Percentiles rank a stretch among this genome's conserved stretches.
Conservation (phyloP, 2,329 filamentous ascomycete species). For the Pyrenophora tritici-repentis region DNA sequence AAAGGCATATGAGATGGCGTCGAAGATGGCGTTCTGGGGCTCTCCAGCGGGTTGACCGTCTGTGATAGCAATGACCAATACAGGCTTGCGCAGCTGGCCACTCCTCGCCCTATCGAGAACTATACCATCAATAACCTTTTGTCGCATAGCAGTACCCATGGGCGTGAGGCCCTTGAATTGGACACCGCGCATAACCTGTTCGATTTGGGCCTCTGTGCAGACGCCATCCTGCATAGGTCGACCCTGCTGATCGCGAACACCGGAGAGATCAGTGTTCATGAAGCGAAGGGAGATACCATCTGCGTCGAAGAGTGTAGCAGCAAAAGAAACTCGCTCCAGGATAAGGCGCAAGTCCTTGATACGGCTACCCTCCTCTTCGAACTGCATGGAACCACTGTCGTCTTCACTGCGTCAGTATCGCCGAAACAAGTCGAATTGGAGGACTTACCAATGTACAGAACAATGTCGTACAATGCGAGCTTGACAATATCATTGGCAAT, state of each 20-base stretch:
- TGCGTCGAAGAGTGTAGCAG: conserved; percentile 70
- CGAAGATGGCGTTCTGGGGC: conserved; percentile 59
- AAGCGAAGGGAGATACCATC: conserved; percentile 71
- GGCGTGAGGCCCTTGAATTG: conserved; percentile 70
- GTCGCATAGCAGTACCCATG: conserved; percentile 65
- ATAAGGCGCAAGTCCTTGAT: conserved; percentile 70
- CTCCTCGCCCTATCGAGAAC: conserved; percentile 59
- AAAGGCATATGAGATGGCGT: conserved; percentile 61
- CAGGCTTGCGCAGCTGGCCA: conserved; percentile 64
- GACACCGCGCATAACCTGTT: conserved; percentile 61
- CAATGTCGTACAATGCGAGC: conserved; percentile 65
- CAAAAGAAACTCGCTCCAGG: conserved; percentile 65
- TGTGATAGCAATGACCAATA: conserved; percentile 68
- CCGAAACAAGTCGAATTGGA: neutral
- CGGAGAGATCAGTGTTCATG: conserved; percentile 64
- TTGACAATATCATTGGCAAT: conserved; percentile 68
- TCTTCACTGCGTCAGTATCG: conserved; percentile 49
- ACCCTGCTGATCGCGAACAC: conserved; percentile 31
- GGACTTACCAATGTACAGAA: conserved; percentile 60
- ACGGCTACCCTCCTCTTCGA: conserved; percentile 68
- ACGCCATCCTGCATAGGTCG: conserved; percentile 59
- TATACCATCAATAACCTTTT: conserved; percentile 67
- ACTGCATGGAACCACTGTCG: conserved; percentile 72
- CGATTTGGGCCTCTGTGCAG: conserved; percentile 61
- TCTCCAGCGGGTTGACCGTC: conserved; percentile 70